Evolutionary conservation across 1,284 basidiomycete genomes (phyloP), one percentile per base, ranked within the genome.

Genomic region (Cryptococcus wingfieldii): DNA sequence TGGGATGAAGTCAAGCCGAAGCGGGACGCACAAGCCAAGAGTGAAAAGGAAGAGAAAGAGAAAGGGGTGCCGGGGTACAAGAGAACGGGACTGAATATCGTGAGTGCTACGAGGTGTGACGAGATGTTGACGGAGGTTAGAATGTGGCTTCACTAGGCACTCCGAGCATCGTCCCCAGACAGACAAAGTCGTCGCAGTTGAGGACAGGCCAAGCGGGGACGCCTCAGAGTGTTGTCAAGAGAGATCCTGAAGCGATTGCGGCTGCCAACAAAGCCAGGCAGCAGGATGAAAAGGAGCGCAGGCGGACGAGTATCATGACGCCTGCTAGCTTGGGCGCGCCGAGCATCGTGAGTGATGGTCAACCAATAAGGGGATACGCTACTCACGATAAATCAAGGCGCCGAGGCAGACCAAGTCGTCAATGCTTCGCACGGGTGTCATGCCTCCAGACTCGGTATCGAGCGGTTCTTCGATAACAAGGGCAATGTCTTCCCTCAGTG

Each of bases 311-410:
- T 56, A 56, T 72, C 9, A 58, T 55, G 0, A 54, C 68, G 4
- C 70, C 67, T 1, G 51, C 70, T 0, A 67, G 64, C 44, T 54
- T 72, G 34, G 60, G 53, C 41, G 55, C 60, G 8, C 65, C 68
- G 7, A 47, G 41, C 16, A 64, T 67, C 41, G 62, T 67, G 34
- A 48, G 68, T 63, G 0, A 19, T 23, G 1, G 7, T 31, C 23
- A 31, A 10, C 13, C 45, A n/a, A 9, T 28, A 13, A 6, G 19
- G 7, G 38, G 14, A 14, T 38, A 41, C 38, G 18, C 2, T 1
- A 50, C 18, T 44, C 19, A 34, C 44, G 18, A 31, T 18, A 56
- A 18, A 46, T 16, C 14, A 25, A 68, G 66, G 54, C 55, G 8
- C 65, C 65, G 4, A 50, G 65, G 18, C 56, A 53, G 31, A 68